These are phyloP conservation scores for Protostelium mycophagum DNA, from an alignment of 78 protist species.

Conservation along the genomic window DNA sequence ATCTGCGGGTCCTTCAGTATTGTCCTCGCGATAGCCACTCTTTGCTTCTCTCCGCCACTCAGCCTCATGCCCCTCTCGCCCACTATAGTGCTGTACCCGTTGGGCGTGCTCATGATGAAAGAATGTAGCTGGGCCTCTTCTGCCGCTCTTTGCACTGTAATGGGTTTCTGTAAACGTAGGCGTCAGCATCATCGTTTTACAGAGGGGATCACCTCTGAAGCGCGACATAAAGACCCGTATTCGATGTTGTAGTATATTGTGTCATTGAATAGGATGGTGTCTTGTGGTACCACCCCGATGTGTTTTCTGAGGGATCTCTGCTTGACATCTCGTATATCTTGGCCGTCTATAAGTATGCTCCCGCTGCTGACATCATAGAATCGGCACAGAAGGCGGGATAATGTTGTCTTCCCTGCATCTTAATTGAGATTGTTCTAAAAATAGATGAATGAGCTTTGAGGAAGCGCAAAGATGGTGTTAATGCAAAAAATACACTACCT, in stretches of 20 bases:
- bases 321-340: conserved; percentile 26
- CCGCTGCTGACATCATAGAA: conserved; percentile 81
- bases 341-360: conserved; percentile 74
- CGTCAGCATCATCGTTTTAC: no score
- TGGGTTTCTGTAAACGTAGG: no score
- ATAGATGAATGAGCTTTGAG: not conserved
- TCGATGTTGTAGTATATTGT: conserved; percentile 50
- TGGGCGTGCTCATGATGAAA: conserved; percentile 41
- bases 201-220: conserved; percentile 46
- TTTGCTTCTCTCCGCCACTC: conserved; percentile 89
- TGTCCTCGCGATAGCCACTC: conserved; percentile 90
- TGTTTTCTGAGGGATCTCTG: conserved; percentile 28
- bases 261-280: conserved; percentile 55
- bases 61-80: conserved; percentile 76
- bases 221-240: conserved; percentile 68
- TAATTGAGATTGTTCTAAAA: conserved; percentile 41
- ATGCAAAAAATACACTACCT: conserved; percentile 69
- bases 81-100: conserved; percentile 36
- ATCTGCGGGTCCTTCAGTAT: conserved; percentile 59
- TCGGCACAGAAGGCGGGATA: conserved; percentile 58
- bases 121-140: conserved; percentile 70
- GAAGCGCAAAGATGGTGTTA: not conserved
- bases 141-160: conserved; percentile 56
- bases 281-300: conserved; percentile 69
- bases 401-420: conserved; percentile 78